These are phyloP conservation scores for Calonectria montana DNA, from an alignment of 2,329 filamentous ascomycete genomes.

Conservation along the genomic window DNA sequence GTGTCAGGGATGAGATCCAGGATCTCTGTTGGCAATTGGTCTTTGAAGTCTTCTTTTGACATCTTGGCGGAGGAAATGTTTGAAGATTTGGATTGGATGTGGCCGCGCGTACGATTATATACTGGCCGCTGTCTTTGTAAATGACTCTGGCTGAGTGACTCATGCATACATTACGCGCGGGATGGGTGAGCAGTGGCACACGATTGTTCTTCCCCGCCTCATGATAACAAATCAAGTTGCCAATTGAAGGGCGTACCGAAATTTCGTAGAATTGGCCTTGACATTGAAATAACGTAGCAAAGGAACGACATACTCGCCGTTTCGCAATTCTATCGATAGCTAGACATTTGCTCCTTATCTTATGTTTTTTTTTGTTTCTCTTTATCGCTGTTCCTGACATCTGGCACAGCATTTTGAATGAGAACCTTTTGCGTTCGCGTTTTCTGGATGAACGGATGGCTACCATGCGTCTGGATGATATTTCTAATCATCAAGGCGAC, in stretches of 20 bases:
- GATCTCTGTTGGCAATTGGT: background rate
- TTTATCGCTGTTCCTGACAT: no score
- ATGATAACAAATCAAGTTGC: background rate
- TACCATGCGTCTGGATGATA: no score
- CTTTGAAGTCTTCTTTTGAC: background rate
- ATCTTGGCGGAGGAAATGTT: background rate
- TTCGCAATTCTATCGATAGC: no score
- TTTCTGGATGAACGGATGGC: no score
- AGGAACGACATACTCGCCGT: no score
- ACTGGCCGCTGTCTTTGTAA: background rate
- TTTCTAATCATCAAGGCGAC: no score
- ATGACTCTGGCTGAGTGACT: background rate
- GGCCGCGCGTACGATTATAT: background rate
- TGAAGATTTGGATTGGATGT: background rate
- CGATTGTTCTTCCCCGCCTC: background rate
- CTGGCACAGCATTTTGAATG: no score
- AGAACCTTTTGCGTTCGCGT: no score
- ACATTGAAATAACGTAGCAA: background rate
- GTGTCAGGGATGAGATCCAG: conserved; percentile 26
- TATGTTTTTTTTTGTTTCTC: no score
- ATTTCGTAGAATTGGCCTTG: background rate
- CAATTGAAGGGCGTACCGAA: background rate
- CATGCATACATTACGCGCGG: background rate
- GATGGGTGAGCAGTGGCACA: background rate
- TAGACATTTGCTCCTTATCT: no score